Evolutionary conservation across 495 filamentous ascomycete species (phyloP), one percentile per base, ranked within the genome.

Genomic region (Penicillium simplicissimum): DNA sequence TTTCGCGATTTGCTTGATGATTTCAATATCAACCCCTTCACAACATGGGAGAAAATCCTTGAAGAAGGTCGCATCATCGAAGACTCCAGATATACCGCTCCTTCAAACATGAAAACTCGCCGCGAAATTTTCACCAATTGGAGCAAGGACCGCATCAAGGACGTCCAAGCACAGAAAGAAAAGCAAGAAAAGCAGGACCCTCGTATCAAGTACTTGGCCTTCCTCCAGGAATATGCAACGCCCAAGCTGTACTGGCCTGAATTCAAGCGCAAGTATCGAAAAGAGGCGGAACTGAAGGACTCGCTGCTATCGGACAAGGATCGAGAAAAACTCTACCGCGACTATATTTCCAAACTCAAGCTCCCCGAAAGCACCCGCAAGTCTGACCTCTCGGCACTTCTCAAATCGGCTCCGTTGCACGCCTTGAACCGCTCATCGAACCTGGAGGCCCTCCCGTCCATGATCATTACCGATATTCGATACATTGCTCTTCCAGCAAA

Each of bases 231-330:
- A 61, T 79, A 89, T 58, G 92, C 92, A 1, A 94, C 88, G 0
- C 88, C 90, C 1, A 97, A 97, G 75, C 78, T 98, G 11, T 98
- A 96, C 74, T 98, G 95, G 95, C 87, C 90, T 0, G 95, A 98
- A 70, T 98, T 98, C 72, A 91, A 91, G 63, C 83, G 94, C 34
- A 98, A 97, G 68, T 95, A 87, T 66, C 88, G 88, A 60, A 92
- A 89, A 61, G 92, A 94, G 58, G 70, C 83, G 0, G 85, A 86
- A 55, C 96, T 98, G 93, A 87, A 85, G 52, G 88, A 93, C 63
- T 71, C 84, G 8, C 84, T 88, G 48, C 69, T 97, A 31, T 74
- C 77, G 1, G 96, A 98, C 69, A 96, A 93, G 67, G 93, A 97
- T 60, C 84, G 92, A 3, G 95, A 98, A 71, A 96, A 91, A 73